Percentiles rank a stretch among this genome's conserved stretches.
Conservation (phyloP, 108 stramenopile genomes). For the Skeletonema costatum region DNA sequence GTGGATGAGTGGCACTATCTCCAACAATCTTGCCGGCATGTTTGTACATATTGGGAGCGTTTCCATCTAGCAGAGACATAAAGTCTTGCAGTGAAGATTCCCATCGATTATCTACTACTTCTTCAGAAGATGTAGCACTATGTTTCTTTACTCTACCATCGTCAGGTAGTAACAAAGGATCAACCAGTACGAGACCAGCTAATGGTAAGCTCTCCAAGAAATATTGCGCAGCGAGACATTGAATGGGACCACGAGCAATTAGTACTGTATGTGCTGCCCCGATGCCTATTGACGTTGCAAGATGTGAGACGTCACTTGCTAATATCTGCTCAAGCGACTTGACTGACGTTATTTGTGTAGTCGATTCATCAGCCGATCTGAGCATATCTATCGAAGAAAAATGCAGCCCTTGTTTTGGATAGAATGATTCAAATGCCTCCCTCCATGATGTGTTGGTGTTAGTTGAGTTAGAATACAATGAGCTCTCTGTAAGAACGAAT, state of each 20-base stretch:
- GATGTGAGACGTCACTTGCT: neutral
- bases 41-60: neutral
- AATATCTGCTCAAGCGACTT: conserved; percentile 2
- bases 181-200: conserved; percentile 47
- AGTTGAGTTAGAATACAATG: neutral
- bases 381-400: conserved; percentile 5
- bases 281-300: neutral
- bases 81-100: conserved; percentile 21
- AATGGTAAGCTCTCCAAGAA: conserved; percentile 50
- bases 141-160: conserved; percentile 26
- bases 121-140: neutral
- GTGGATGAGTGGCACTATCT: conserved; percentile 4
- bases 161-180: conserved; percentile 43
- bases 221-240: conserved; percentile 45
- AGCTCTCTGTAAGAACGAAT: conserved; percentile 13
- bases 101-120: conserved; percentile 14
- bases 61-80: conserved; percentile 16
- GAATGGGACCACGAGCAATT: conserved; percentile 44
- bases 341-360: neutral
- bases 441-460: neutral
- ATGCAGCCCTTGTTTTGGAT: conserved; percentile 1
- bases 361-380: neutral
- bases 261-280: conserved; percentile 34
- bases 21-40: neutral
- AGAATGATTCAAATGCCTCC: neutral